Evolutionary conservation across 345 rosid species (phyloP).

Genomic region (Abelmoschus esculentus): DNA sequence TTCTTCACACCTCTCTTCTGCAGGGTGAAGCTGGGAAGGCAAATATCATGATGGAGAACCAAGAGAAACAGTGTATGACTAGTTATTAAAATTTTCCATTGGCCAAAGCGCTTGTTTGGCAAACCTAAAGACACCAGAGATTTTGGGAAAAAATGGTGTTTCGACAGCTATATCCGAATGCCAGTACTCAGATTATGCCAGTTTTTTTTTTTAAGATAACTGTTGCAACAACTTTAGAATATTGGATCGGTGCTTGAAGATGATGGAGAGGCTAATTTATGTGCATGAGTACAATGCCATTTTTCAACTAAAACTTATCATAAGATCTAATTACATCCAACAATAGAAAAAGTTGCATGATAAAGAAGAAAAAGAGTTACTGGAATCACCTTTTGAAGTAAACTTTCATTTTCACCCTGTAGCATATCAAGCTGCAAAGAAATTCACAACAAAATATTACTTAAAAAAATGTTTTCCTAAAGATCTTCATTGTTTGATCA

Average conservation of each 20-base stretch:
- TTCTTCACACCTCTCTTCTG: too few relatives aligned
- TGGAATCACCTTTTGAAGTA: too few relatives aligned
- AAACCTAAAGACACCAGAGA: neutral
- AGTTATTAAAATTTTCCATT: neutral
- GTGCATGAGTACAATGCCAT: neutral
- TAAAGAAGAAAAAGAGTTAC: conserved; percentile 1
- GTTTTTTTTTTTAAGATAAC: conserved; percentile 6
- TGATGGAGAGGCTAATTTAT: neutral
- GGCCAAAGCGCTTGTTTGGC: neutral
- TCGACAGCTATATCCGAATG: conserved; percentile 5
- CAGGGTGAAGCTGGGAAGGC: too few relatives aligned
- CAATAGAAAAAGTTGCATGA: neutral
- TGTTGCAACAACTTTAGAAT: conserved; percentile 6
- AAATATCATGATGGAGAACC: too few relatives aligned
- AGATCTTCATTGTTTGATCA: neutral
- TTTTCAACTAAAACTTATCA: neutral
- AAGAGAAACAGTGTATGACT: neutral
- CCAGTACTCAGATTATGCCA: neutral
- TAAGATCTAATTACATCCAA: neutral
- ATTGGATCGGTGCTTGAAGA: conserved; percentile 4
- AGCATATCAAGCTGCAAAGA: conserved; percentile 70
- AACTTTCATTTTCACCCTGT: conserved; percentile 65
- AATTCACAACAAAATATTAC: conserved; percentile 10
- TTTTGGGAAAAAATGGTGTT: neutral
- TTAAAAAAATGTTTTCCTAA: neutral